A percentile compares a stretch with the other conserved stretches of the same genome.
Conservation (phyloP, 2,329 filamentous ascomycete genomes). For the Arthrobotrys conoides region DNA sequence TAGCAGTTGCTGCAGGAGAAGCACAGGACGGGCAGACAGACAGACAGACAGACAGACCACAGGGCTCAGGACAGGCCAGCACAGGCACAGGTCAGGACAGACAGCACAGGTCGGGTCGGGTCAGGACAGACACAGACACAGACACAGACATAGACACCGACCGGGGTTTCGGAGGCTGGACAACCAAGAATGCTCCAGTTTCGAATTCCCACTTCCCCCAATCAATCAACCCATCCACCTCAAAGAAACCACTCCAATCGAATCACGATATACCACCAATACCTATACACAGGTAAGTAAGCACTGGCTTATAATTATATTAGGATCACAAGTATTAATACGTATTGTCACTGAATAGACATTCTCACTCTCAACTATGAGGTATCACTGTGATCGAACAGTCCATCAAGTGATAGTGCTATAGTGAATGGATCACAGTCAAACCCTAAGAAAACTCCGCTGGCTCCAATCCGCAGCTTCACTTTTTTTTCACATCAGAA, state of each 20-base stretch:
- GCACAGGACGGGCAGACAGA: no score
- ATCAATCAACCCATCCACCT: no score
- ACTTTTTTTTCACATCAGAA: not conserved
- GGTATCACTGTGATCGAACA: no score
- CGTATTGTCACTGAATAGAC: no score
- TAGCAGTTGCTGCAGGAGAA: conserved; percentile 2
- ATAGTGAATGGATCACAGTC: not conserved
- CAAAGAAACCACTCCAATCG: no score
- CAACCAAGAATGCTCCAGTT: not conserved
- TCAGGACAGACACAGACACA: not conserved
- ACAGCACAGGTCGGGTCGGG: not conserved
- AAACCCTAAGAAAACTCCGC: not conserved
- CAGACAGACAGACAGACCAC: no score
- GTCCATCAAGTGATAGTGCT: not conserved
- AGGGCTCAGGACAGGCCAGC: no score
- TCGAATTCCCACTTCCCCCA: not conserved
- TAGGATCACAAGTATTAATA: no score
- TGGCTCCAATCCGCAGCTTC: conserved; percentile 25
- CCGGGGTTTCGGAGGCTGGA: conserved; percentile 6
- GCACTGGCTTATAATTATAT: no score
- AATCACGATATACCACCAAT: no score
- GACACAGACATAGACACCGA: not conserved
- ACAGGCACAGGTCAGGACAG: not conserved
- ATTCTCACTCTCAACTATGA: no score
- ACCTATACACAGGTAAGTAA: no score